Conservation (phyloP, 2,329 filamentous ascomycete genomes). For the Colletotrichum theobromicola region DNA sequence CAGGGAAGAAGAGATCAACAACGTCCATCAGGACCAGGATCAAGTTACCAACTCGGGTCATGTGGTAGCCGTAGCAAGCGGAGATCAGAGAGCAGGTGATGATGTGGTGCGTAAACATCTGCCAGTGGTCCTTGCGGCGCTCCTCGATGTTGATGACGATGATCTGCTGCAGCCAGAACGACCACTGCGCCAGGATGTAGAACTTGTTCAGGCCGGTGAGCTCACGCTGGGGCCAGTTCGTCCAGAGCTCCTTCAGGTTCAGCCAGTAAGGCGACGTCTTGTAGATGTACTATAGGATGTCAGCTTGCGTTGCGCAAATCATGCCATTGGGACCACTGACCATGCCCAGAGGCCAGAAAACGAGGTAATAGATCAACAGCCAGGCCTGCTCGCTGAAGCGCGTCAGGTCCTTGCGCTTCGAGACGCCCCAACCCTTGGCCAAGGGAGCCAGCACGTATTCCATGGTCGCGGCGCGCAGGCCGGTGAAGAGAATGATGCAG, state of each 20-base stretch:
- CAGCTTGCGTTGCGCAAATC: not conserved
- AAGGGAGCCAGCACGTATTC: slow-evolving; percentile 86
- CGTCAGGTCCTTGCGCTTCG: slow-evolving; percentile 75
- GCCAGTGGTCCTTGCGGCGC: slow-evolving; percentile 90
- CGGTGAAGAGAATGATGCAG: slow-evolving; percentile 86
- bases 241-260: slow-evolving; percentile 81
- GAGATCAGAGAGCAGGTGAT: slow-evolving; percentile 84
- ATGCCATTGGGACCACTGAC: slow-evolving; percentile 55
- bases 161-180: slow-evolving; percentile 94
- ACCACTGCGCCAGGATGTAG: slow-evolving; percentile 89
- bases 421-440: slow-evolving; percentile 74
- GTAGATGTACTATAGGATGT: slow-evolving; percentile 74
- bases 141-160: slow-evolving; percentile 95
- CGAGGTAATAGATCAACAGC: slow-evolving; percentile 81
- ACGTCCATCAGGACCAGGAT: slow-evolving; percentile 94
- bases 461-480: slow-evolving; percentile 82
- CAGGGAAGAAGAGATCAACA: slow-evolving; percentile 86
- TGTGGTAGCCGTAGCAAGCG: slow-evolving; percentile 84
- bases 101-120: slow-evolving; percentile 96
- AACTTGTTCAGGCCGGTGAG: slow-evolving; percentile 78
- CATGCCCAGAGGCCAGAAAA: slow-evolving; percentile 85
- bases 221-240: slow-evolving; percentile 81
- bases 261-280: slow-evolving; percentile 79
- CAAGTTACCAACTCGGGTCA: slow-evolving; percentile 85
- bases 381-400: slow-evolving; percentile 95